Conservation (phyloP, 208 protist species). For the Herpetomonas samuelpessoai region DNA sequence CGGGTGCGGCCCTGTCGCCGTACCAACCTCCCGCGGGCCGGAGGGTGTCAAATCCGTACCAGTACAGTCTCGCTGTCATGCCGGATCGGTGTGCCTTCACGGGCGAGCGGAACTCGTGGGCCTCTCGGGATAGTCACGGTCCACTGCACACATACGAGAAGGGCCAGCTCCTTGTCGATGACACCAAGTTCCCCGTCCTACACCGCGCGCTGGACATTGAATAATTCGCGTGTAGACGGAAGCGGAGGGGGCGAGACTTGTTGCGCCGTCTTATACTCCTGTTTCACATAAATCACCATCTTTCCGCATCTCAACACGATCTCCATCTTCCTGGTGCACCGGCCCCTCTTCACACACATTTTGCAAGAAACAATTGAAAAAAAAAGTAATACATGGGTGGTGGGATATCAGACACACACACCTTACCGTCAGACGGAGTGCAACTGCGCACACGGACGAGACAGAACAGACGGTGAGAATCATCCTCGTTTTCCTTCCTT, state of each 20-base stretch:
- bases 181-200: slow-evolving; percentile 62
- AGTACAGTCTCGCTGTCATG: slow-evolving; percentile 64
- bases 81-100: slow-evolving; percentile 76
- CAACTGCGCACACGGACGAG: no score
- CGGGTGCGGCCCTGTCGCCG: slow-evolving; percentile 18
- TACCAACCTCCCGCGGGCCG: slow-evolving; percentile 20
- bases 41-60: slow-evolving; percentile 22
- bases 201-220: slow-evolving; percentile 81
- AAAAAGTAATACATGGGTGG: no score
- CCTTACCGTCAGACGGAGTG: no score
- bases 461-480: no score
- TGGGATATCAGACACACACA: no score
- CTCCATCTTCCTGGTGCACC: no score
- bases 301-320: no score
- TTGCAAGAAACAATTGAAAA: no score
- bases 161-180: slow-evolving; percentile 62
- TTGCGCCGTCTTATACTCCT: no score
- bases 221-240: slow-evolving; percentile 16
- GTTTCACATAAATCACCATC: no score
- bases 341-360: no score
- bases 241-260: neutral
- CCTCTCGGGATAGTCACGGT: slow-evolving; percentile 61
- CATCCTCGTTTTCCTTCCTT: no score
- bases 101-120: slow-evolving; percentile 64
- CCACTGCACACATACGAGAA: slow-evolving; percentile 59